phyloP scores from a whole-genome alignment of 192 early-diverging fungal genomes.

The Coemansia umbellata region DNA sequence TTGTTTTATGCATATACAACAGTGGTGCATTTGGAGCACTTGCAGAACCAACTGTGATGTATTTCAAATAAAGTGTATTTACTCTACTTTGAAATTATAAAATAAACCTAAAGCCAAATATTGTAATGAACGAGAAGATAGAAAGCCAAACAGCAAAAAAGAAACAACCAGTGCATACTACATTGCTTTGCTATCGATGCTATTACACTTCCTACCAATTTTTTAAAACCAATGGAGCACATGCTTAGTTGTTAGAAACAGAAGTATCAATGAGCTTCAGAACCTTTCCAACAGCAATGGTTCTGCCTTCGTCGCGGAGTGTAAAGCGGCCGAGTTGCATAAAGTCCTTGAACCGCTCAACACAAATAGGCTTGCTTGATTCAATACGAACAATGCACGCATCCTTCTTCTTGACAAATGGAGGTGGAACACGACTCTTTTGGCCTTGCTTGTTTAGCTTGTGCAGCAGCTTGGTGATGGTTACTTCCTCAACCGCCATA shows the following conservation, averaged over 20 bases:
- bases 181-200: too few species aligned
- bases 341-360: slow-evolving; percentile 83
- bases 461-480: slow-evolving; percentile 76
- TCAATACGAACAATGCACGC: slow-evolving; percentile 84
- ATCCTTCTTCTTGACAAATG: slow-evolving; percentile 93
- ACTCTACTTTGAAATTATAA: too few species aligned
- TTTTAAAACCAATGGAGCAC: too few species aligned
- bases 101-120: too few species aligned
- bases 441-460: slow-evolving; percentile 89
- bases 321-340: slow-evolving; percentile 96
- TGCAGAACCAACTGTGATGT: too few species aligned
- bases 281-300: slow-evolving; percentile 89
- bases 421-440: slow-evolving; percentile 81
- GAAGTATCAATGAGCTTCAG: slow-evolving; percentile 61
- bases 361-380: slow-evolving; percentile 68
- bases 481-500: slow-evolving; percentile 83
- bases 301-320: slow-evolving; percentile 91
- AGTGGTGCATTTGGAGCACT: too few species aligned
- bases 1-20: too few species aligned
- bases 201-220: too few species aligned
- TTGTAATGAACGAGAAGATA: too few species aligned
- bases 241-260: slow-evolving; percentile 6
- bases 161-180: too few species aligned
- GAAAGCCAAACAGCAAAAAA: too few species aligned
- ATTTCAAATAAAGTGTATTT: too few species aligned